Percentiles rank a stretch among this genome's conserved stretches.
phyloP scores from a whole-genome alignment of 345 rosid genomes.

The Populus tremula region DNA sequence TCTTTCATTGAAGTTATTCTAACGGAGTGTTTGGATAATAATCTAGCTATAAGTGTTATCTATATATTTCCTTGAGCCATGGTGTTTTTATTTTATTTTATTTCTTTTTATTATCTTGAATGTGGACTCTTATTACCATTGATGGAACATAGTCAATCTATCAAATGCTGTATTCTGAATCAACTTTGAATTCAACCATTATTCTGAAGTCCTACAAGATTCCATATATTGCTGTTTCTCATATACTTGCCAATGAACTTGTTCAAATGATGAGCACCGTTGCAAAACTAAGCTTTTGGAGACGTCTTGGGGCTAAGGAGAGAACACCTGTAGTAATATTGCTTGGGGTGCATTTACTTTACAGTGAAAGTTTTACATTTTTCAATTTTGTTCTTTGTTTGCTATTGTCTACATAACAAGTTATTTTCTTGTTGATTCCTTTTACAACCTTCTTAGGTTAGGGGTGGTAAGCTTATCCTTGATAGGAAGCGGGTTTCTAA shows the following conservation, averaged over 20 bases:
- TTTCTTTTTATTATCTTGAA: neutral
- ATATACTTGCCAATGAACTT: neutral
- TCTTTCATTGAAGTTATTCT: neutral
- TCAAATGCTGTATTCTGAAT: neutral
- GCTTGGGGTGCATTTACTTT: neutral
- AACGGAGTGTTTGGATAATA: neutral
- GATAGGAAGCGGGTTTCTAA: neutral
- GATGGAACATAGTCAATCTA: neutral
- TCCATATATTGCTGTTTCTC: neutral
- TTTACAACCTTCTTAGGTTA: neutral
- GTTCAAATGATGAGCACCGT: neutral
- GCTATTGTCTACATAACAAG: neutral
- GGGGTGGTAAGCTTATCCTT: neutral
- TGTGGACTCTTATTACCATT: neutral
- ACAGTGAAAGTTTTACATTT: neutral
- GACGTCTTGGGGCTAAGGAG: neutral
- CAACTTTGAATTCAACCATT: neutral
- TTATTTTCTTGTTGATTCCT: neutral
- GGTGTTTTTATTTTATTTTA: neutral
- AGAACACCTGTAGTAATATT: neutral
- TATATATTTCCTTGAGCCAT: neutral
- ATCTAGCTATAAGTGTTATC: neutral
- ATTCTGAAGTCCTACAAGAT: neutral
- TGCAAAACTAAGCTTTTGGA: neutral
- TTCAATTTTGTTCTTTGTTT: neutral